phyloP scores from a whole-genome alignment of 2,329 filamentous ascomycete species.

The Colletotrichum abscissum region DNA sequence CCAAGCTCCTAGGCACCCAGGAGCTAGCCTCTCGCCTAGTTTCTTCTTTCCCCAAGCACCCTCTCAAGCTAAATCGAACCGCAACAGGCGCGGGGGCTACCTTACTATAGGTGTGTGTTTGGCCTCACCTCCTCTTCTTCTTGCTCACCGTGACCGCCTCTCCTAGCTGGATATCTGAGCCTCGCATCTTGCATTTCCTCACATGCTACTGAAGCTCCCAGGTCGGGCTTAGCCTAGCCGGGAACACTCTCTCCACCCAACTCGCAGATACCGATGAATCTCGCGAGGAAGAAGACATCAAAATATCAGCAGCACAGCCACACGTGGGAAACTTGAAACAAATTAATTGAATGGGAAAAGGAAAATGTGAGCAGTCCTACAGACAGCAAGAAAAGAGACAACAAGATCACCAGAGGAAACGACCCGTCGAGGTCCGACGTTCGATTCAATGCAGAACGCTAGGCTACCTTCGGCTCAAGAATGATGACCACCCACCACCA shows the following conservation, averaged over 20 bases:
- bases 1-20: too few species aligned
- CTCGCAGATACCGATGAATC: too few species aligned
- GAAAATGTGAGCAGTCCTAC: not conserved
- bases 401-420: not conserved
- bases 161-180: too few species aligned
- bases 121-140: not conserved
- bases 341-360: too few species aligned
- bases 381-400: not conserved
- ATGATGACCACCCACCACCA: not conserved
- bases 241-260: too few species aligned
- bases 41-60: not conserved
- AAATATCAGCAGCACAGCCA: too few species aligned
- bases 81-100: not conserved
- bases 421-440: not conserved
- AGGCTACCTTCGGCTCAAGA: conserved; percentile 22
- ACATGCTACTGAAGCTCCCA: not conserved
- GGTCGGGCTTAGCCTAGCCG: too few species aligned
- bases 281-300: too few species aligned
- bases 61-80: conserved; percentile 4
- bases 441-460: not conserved
- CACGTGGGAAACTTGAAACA: too few species aligned
- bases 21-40: not conserved
- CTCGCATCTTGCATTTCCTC: not conserved
- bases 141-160: not conserved
- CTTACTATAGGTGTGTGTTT: not conserved